These are phyloP conservation scores for Nitzschia inconspicua DNA, from an alignment of 108 stramenopile species.

Conservation along the genomic window DNA sequence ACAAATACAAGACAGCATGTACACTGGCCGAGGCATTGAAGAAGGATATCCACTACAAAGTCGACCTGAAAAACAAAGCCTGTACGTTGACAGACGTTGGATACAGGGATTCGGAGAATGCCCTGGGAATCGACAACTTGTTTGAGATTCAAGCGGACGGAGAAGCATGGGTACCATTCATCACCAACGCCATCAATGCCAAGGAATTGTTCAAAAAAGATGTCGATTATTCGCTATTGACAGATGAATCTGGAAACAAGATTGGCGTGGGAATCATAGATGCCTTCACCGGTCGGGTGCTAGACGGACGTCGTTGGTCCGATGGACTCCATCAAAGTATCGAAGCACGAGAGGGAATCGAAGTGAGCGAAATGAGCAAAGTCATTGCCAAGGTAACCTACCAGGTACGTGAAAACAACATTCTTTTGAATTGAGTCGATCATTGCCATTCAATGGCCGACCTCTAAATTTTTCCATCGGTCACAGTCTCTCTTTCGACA, in stretches of 20 bases:
- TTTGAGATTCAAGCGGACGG: constrained; percentile 79
- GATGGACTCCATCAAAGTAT: constrained; percentile 97
- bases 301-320: constrained; percentile 93
- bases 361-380: constrained; percentile 82
- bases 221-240: constrained; percentile 83
- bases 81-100: constrained; percentile 87
- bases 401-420: constrained; percentile 63
- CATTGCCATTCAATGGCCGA: background rate
- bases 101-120: constrained; percentile 81
- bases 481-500: constrained; percentile 80
- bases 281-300: constrained; percentile 91
- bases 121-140: constrained; percentile 77
- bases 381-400: constrained; percentile 96
- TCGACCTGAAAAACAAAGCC: constrained; percentile 91
- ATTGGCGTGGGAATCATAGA: constrained; percentile 90
- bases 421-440: background rate
- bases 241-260: constrained; percentile 35
- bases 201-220: constrained; percentile 92
- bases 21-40: constrained; percentile 81
- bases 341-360: constrained; percentile 92
- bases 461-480: background rate
- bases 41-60: constrained; percentile 83
- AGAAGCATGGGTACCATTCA: constrained; percentile 87
- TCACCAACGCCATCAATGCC: constrained; percentile 89
- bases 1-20: constrained; percentile 77